Conservation (phyloP, 1,139 yeast genomes). For the Arxiozyma telluris region DNA sequence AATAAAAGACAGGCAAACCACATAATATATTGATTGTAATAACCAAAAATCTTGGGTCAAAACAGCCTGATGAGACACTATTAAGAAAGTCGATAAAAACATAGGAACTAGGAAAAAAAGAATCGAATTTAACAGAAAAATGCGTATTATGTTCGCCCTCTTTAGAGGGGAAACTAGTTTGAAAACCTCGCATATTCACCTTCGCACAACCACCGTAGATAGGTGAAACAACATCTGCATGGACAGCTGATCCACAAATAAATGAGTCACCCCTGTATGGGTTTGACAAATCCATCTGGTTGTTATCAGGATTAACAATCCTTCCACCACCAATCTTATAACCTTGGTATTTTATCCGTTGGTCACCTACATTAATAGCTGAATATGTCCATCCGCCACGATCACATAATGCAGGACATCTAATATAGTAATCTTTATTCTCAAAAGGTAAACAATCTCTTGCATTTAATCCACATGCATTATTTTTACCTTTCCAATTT, state of each 20-base stretch:
- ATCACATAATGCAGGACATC: slow-evolving; percentile 88
- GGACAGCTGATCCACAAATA: slow-evolving; percentile 86
- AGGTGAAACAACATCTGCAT: slow-evolving; percentile 71
- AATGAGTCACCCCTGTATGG: slow-evolving; percentile 85
- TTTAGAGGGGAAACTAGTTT: slow-evolving; percentile 39
- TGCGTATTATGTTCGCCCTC: slow-evolving; percentile 42
- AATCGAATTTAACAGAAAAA: slow-evolving; percentile 52
- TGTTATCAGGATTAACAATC: slow-evolving; percentile 13
- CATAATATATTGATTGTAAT: slow-evolving; percentile 50
- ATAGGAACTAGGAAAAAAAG: slow-evolving; percentile 70
- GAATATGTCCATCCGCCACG: slow-evolving; percentile 71
- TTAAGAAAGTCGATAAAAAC: slow-evolving; percentile 38
- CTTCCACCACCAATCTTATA: slow-evolving; percentile 67
- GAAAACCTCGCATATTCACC: slow-evolving; percentile 49
- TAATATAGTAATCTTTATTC: slow-evolving; percentile 44
- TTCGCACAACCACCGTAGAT: slow-evolving; percentile 74
- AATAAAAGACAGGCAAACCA: slow-evolving; percentile 50
- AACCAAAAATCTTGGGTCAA: slow-evolving; percentile 57
- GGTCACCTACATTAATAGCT: slow-evolving; percentile 65
- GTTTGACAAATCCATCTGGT: slow-evolving; percentile 31
- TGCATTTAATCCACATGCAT: slow-evolving; percentile 68
- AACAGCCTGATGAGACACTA: slow-evolving; percentile 40
- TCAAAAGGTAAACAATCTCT: slow-evolving; percentile 43
- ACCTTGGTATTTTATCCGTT: slow-evolving; percentile 59
- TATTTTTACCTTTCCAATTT: slow-evolving; percentile 66